phyloP scores from a whole-genome alignment of 148 eudicot species.

The Simmondsia chinensis region DNA sequence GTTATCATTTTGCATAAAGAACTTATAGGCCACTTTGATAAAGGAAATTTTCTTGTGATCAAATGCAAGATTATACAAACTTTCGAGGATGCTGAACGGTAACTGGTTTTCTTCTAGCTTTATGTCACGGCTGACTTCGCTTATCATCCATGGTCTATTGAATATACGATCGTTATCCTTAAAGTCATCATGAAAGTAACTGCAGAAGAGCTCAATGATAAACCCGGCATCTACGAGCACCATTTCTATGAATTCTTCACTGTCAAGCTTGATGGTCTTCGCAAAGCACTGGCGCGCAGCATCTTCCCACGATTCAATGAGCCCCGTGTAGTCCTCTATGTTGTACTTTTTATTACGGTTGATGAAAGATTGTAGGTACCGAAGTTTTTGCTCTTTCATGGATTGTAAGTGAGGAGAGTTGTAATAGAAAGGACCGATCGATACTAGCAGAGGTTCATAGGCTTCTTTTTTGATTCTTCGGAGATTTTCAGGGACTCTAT shows the following conservation, averaged over 20 bases:
- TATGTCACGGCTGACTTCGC: conserved; percentile 6
- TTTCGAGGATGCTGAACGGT: conserved; percentile 13
- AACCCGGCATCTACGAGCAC: conserved; percentile 12
- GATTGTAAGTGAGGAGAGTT: neutral
- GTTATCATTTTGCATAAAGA: too few relatives aligned
- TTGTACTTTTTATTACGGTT: neutral
- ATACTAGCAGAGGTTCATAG: conserved; percentile 7
- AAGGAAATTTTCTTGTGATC: too few relatives aligned
- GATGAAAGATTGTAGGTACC: conserved; percentile 5
- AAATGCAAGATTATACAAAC: too few relatives aligned
- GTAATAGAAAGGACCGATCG: conserved; percentile 16
- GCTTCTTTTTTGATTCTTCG: conserved; percentile 2
- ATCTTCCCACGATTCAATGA: neutral
- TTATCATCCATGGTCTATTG: conserved; percentile 2
- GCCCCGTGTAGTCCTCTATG: neutral
- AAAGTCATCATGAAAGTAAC: too few relatives aligned
- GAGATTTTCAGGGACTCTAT: conserved; percentile 9
- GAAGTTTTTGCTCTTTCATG: conserved; percentile 6
- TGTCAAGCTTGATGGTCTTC: neutral
- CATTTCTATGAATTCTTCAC: conserved; percentile 3
- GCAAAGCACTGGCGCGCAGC: neutral
- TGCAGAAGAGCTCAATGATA: conserved; percentile 12
- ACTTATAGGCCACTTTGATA: too few relatives aligned
- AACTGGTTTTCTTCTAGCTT: conserved; percentile 11
- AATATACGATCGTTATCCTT: conserved; percentile 6